A percentile compares a stretch with the other conserved stretches of the same genome.
Evolutionary conservation across 345 rosid species (phyloP).

Genomic region (Angophora floribunda): DNA sequence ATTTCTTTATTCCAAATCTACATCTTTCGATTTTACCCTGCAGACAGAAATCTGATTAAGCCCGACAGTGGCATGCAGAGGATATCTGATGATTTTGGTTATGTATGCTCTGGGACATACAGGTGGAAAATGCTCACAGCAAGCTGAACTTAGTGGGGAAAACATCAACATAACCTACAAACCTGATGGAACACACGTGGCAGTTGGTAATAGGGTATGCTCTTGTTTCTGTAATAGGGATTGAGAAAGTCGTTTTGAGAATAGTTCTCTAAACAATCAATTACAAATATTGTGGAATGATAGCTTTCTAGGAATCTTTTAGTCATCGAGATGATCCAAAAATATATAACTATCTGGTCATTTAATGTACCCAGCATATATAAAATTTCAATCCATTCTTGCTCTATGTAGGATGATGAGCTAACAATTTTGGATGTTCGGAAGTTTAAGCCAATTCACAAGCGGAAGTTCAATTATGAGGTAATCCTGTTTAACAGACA

Average conservation of each 20-base stretch:
- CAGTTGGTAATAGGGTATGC: conserved; percentile 95
- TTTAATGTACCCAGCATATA: background rate
- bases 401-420: conserved; percentile 69
- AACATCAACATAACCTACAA: conserved; percentile 93
- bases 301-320: background rate
- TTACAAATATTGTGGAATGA: background rate
- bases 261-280: background rate
- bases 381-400: background rate
- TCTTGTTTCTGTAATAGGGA: background rate
- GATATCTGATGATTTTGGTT: background rate
- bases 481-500: conserved; percentile 15
- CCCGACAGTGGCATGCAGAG: background rate
- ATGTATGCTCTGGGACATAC: background rate
- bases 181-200: conserved; percentile 90
- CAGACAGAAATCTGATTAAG: background rate
- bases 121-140: conserved; percentile 98
- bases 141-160: conserved; percentile 93
- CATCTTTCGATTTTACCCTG: background rate
- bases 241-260: background rate
- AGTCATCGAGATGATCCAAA: background rate
- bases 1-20: background rate
- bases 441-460: conserved; percentile 88
- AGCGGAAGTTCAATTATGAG: conserved; percentile 87
- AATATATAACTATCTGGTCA: background rate
- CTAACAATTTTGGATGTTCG: conserved; percentile 93